phyloP scores from a whole-genome alignment of 2,329 filamentous ascomycete genomes.

The Penicillium olsonii region DNA sequence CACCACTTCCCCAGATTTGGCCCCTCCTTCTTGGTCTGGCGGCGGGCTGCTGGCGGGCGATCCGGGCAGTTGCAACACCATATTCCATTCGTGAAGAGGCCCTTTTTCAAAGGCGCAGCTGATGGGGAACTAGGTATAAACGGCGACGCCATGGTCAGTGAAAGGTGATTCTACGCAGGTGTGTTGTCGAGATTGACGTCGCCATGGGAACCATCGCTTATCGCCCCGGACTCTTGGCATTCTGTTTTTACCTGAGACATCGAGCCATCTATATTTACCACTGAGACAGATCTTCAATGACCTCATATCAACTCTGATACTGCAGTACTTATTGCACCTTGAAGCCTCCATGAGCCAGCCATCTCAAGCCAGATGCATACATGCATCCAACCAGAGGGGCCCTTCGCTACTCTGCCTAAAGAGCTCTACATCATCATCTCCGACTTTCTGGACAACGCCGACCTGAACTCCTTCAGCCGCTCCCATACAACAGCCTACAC shows the following conservation, averaged over 20 bases:
- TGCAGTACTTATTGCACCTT: too few relatives aligned
- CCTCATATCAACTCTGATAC: too few relatives aligned
- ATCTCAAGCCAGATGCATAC: slow-evolving; percentile 7
- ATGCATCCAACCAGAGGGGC: not conserved
- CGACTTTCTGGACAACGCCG: slow-evolving; percentile 8
- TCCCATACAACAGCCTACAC: slow-evolving; percentile 13
- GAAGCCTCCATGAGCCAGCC: not conserved
- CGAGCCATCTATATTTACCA: not conserved
- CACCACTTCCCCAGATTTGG: slow-evolving; percentile 59
- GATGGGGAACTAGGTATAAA: slow-evolving; percentile 22
- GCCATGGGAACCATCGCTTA: slow-evolving; percentile 12
- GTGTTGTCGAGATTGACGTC: slow-evolving; percentile 4
- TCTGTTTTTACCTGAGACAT: not conserved
- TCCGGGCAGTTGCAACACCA: slow-evolving; percentile 61
- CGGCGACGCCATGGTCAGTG: slow-evolving; percentile 26
- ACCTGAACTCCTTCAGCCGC: slow-evolving; percentile 20
- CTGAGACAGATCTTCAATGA: not conserved
- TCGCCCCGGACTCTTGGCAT: slow-evolving; percentile 5
- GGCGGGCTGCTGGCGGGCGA: slow-evolving; percentile 55
- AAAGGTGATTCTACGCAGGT: slow-evolving; percentile 18
- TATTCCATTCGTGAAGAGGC: slow-evolving; percentile 44
- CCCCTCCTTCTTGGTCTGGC: slow-evolving; percentile 60
- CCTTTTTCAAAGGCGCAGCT: slow-evolving; percentile 28
- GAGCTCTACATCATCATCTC: slow-evolving; percentile 20
- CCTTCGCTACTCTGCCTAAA: slow-evolving; percentile 12